Evolutionary conservation across 345 rosid species (phyloP), one percentile per base, ranked within the genome.

Genomic region (Erysimum cheiranthoides): DNA sequence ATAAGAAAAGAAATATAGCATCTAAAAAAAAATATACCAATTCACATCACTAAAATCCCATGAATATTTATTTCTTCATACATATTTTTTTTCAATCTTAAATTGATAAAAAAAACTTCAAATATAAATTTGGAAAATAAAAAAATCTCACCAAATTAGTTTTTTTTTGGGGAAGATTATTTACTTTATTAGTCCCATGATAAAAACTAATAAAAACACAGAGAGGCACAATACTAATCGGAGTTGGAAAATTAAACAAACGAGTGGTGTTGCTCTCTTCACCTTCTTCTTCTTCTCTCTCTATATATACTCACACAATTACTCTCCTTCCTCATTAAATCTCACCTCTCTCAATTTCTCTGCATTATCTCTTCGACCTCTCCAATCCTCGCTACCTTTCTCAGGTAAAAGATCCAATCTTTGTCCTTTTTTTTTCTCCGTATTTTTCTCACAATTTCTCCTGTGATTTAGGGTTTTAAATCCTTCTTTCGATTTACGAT

Each of bases 211-310:
- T n/a, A 10, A n/a, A 16, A 32, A 32, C 39, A 59, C 49, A 54
- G 36, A 54, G 46, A 46, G 59, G 60, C 60, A 60, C 16, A 60
- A 31, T 13, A 13, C 36, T 1, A 63, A 17, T 1, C 4, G 4
- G 34, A 64, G 18, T 53, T 42, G 28, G 77, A 43, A 43, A 72
- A 51, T 0, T 1, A 53, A 39, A 21, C 38, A 25, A 47, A 59
- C 79, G 73, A 75, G 73, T 68, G 79, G 78, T 67, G 61, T 58
- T 39, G 34, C 73, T 75, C 61, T 75, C 13, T 74, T 38, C 17
- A 46, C 10, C 66, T 49, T 45, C 73, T 10, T 73, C 78, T 30
- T 45, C 66, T 53, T 49, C 13, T 61, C 47, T 52, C 18, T 50
- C 5, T 73, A 4, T 59, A 35, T 52, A 66, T 74, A 75, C 18